Evolutionary conservation across 257 asterid species (phyloP), one percentile per base, ranked within the genome.

Genomic region (Nemophila menziesii): DNA sequence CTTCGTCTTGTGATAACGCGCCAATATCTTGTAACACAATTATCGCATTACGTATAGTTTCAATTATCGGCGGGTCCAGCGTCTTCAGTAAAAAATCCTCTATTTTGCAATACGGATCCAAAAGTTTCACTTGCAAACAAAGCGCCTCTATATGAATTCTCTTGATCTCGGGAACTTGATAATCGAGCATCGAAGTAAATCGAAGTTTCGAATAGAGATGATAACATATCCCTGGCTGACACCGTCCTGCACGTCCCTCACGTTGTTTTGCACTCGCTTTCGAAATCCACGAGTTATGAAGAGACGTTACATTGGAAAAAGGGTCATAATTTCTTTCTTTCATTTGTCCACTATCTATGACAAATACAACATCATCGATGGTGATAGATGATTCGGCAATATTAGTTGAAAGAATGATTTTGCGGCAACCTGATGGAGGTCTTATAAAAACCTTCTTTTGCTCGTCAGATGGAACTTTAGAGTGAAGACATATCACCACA

Each of bases 201-300:
- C 89, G 73, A 15, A 57, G 51, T 57, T 75, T 83, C 4, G 97
- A 80, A 71, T 58, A 87, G 56, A 87, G 93, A 68, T 70, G 97
- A 69, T 87, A 87, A 58, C 97, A 87, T 20, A 73, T 61, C 33
- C 97, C 97, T 5, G 95, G 75, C 43, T 73, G 97, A 72, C 97
- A 87, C 38, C 97, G 68, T 47, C 97, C 97, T 2, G 97, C 92
- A 18, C 97, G 95, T 10, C 97, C 97, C 67, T 80, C 89, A 47
- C 97, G 65, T 52, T 87, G 97, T 69, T 71, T 87, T 3, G 83
- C 89, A 56, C 82, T 87, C 27, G 97, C 97, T 77, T 78, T 87
- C 9, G 97, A 87, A 62, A 83, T 46, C 97, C 97, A 87, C 51
- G 92, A 75, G 50, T 93, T 72, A 22, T 75, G 86, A 54, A 87